Percentiles rank a stretch among this genome's conserved stretches.
phyloP scores from a whole-genome alignment of 2,329 filamentous ascomycete species.

The Aspergillus sp. region DNA sequence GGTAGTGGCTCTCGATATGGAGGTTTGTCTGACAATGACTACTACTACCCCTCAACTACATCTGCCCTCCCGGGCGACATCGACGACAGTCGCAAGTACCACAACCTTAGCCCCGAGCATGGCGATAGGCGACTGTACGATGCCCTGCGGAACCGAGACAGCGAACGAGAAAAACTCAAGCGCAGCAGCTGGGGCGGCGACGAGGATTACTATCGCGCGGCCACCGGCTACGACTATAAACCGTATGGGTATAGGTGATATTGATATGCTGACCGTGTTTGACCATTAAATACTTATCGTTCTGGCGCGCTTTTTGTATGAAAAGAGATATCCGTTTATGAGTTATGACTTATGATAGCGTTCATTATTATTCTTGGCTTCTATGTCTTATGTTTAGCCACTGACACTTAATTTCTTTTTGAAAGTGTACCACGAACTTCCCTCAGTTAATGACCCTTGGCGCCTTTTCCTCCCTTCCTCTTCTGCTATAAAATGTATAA shows the following conservation, averaged over 20 bases:
- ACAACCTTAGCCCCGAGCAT: constrained; percentile 28
- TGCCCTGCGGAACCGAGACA: constrained; percentile 29
- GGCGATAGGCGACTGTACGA: constrained; percentile 31
- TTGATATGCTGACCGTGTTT: background rate
- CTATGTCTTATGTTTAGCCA: constrained; percentile 7
- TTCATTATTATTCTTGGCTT: background rate
- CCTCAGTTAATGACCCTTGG: background rate
- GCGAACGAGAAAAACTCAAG: constrained; percentile 31
- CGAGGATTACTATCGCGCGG: constrained; percentile 44
- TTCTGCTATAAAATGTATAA: background rate
- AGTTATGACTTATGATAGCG: constrained; percentile 9
- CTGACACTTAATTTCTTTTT: background rate
- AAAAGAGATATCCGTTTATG: constrained; percentile 1
- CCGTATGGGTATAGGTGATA: constrained; percentile 28
- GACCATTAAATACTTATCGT: background rate
- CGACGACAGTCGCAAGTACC: constrained; percentile 30
- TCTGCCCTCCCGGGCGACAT: constrained; percentile 26
- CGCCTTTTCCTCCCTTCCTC: background rate
- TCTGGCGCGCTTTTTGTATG: background rate
- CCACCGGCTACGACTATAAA: constrained; percentile 35
- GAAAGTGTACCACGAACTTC: too few relatives aligned
- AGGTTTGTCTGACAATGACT: constrained; percentile 23
- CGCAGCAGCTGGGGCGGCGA: constrained; percentile 34
- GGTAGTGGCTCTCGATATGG: constrained; percentile 25
- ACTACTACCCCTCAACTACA: constrained; percentile 29